These are phyloP conservation scores for Isatis tinctoria DNA, from an alignment of 345 rosid genomes.

Conservation along the genomic window DNA sequence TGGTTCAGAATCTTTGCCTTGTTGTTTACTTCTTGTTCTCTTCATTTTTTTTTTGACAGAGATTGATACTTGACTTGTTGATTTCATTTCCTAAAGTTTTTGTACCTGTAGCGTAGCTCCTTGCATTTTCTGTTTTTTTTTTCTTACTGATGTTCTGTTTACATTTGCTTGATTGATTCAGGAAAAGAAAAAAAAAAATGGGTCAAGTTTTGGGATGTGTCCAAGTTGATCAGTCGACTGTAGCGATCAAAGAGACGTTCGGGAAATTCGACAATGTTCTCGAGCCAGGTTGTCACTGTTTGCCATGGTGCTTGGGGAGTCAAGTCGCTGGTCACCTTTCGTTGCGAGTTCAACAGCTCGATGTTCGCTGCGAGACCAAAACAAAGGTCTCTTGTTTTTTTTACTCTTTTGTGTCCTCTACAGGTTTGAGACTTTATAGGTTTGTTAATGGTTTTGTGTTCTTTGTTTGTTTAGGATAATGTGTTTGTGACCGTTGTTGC, in stretches of 20 bases:
- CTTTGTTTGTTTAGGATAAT: constrained; percentile 35
- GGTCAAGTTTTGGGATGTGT: constrained; percentile 54
- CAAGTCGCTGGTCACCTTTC: constrained; percentile 70
- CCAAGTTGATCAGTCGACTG: constrained; percentile 75
- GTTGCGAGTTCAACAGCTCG: constrained; percentile 73
- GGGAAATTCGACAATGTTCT: constrained; percentile 75
- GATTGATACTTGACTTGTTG: background rate
- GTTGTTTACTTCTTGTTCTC: constrained; percentile 1
- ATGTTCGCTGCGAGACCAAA: constrained; percentile 88
- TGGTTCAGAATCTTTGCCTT: background rate
- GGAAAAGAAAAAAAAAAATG: background rate
- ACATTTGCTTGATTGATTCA: background rate
- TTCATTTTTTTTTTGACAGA: background rate
- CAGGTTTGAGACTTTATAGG: background rate
- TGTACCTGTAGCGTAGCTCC: background rate
- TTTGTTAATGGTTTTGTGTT: background rate
- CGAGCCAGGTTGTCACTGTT: constrained; percentile 74
- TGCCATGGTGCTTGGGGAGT: constrained; percentile 77
- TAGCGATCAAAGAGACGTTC: constrained; percentile 63
- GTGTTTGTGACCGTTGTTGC: constrained; percentile 54
- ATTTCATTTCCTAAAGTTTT: background rate
- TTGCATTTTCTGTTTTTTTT: background rate
- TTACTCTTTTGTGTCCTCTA: background rate
- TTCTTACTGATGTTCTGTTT: background rate
- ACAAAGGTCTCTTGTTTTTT: constrained; percentile 52